Base-by-base conservation (phyloP, 2,329 filamentous ascomycete species). In the Diaporthe vaccinii region DNA sequence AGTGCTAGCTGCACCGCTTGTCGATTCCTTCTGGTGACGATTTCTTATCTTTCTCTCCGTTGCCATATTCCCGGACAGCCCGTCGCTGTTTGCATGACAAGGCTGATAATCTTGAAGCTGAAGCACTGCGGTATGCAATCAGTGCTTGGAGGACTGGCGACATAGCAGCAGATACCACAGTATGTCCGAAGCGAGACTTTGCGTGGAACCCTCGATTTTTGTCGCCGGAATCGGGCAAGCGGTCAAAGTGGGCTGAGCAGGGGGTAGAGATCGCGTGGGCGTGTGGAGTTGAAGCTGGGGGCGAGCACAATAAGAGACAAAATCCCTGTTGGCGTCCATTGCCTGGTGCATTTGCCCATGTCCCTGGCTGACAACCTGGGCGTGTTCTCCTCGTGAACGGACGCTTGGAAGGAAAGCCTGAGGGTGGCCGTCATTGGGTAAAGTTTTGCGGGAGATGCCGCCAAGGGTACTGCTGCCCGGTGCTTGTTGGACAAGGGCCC, bases 261-360 rank as follows among this genome's bases (percentile, higher is more conserved):
- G 75, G 75, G 75, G 51, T 75, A 68, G 53, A 53, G 44, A 69
- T 73, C 75, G 75, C 75, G 75, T 76, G 75, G 68, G 59, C 73
- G 49, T 65, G 73, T 75, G 75, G 73, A 72, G 72, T 44, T 46
- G 55, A 58, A 44, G 58, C n/a, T 25, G 49, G 70, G 31, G 44
- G 67, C 44, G 46, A 65, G 58, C 20, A 68, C 49, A 57, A 58
- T 39, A 25, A 73, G 58, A 31, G 49, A 25, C 44, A 55, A 68
- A 44, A 67, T 62, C 58, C 44, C 61, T 71, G 41, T 73, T 57
- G 9, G 51, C 46, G 36, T 62, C 70, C 17, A 59, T 44, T 31
- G 17, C n/a, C 41, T 41, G n/a, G 39, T 73, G 71, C 58, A 31
- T 17, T 28, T n/a, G 46, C 39, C 49, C 71, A 65, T 65, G 65